Conservation (phyloP, 495 filamentous ascomycete species). For the Terfezia boudieri region DNA sequence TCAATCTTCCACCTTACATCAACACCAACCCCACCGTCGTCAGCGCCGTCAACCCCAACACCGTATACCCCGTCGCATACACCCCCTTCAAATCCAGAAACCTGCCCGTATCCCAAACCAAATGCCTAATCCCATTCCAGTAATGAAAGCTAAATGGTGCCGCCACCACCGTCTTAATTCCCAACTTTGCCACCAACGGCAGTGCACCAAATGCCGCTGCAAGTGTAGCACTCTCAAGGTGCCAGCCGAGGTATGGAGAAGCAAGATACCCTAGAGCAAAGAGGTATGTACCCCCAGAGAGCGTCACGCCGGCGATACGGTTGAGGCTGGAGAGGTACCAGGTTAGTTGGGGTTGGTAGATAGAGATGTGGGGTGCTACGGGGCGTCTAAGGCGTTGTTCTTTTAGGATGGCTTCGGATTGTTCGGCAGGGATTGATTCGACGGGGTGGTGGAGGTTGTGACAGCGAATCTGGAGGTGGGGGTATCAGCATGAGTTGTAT, state of each 20-base stretch:
- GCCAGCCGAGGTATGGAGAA: conserved; percentile 58
- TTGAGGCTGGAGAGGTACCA: conserved; percentile 52
- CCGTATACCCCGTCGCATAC: conserved; percentile 48
- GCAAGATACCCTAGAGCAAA: conserved; percentile 68
- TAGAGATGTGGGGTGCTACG: conserved; percentile 63
- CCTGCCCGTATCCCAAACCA: conserved; percentile 59
- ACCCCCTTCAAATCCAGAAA: conserved; percentile 49
- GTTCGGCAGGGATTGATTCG: conserved; percentile 12
- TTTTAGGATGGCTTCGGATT: conserved; percentile 49
- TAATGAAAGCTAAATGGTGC: conserved; percentile 74
- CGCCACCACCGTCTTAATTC: conserved; percentile 48
- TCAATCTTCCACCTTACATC: conserved; percentile 11
- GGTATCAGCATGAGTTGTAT: conserved; percentile 17
- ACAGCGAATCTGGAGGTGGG: conserved; percentile 27
- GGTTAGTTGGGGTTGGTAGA: conserved; percentile 78
- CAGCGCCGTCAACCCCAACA: conserved; percentile 44
- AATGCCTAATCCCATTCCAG: conserved; percentile 74
- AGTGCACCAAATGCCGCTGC: conserved; percentile 56
- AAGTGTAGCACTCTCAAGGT: conserved; percentile 59
- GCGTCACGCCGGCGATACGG: conserved; percentile 54
- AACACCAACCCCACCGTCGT: conserved; percentile 37
- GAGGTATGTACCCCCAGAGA: conserved; percentile 60
- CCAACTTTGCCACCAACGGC: conserved; percentile 42
- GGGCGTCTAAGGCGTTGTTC: conserved; percentile 69
- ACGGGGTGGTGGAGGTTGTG: conserved; percentile 24